Percentiles rank a stretch among this genome's conserved stretches.
These are phyloP conservation scores for Isabelozyma pseudorhagii DNA, from an alignment of 805 yeast species.

Conservation along the genomic window DNA sequence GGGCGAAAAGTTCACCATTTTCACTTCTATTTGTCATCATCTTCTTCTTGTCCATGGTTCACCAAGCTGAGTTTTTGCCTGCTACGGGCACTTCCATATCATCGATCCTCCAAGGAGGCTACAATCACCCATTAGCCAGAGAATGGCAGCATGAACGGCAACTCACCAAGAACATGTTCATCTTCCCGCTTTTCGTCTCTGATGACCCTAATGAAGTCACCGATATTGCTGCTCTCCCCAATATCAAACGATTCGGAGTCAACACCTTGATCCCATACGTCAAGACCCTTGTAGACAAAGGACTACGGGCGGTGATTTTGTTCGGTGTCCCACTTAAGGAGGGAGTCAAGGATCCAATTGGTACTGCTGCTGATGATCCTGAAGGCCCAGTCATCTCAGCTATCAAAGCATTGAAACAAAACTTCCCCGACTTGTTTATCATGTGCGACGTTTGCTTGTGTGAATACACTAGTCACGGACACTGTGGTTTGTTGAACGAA, in stretches of 20 bases:
- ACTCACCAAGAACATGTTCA: slow-evolving; percentile 82
- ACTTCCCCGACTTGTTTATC: slow-evolving; percentile 81
- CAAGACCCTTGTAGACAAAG: slow-evolving; percentile 66
- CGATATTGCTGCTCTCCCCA: slow-evolving; percentile 74
- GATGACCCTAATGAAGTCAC: slow-evolving; percentile 80
- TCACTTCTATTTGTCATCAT: background rate
- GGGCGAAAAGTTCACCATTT: background rate
- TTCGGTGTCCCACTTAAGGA: slow-evolving; percentile 86
- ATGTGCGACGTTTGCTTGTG: slow-evolving; percentile 96
- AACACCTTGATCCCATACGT: slow-evolving; percentile 76
- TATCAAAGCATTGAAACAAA: slow-evolving; percentile 56
- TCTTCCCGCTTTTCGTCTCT: slow-evolving; percentile 85
- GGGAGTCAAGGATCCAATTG: slow-evolving; percentile 74
- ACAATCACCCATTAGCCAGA: slow-evolving; percentile 83
- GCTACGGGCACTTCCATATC: slow-evolving; percentile 58
- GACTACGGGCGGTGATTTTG: slow-evolving; percentile 78
- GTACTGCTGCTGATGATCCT: slow-evolving; percentile 93
- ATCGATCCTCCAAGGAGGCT: slow-evolving; percentile 88
- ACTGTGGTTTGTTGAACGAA: slow-evolving; percentile 86
- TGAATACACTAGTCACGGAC: slow-evolving; percentile 97
- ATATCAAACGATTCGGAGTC: slow-evolving; percentile 83
- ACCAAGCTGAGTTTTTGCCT: slow-evolving; percentile 68
- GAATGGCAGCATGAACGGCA: slow-evolving; percentile 90
- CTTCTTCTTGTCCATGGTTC: slow-evolving; percentile 41
- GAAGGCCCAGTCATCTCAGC: slow-evolving; percentile 90